Base-by-base conservation (phyloP, 768 basidiomycete species). In the Rhodotorula graminis region DNA sequence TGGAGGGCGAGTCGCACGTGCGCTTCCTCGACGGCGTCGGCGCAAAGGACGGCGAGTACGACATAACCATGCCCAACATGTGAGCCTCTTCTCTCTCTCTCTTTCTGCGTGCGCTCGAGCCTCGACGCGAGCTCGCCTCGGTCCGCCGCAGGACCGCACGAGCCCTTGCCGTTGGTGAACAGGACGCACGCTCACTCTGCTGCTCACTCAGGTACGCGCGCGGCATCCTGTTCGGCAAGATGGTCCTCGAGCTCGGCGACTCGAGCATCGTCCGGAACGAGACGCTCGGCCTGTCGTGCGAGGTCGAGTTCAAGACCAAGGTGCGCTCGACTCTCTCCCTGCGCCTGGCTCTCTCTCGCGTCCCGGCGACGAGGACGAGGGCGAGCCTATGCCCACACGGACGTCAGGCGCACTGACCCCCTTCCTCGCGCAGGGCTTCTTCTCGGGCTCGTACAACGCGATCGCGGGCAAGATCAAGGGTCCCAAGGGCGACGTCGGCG, bases 261-360 rank as follows among this genome's bases (percentile, higher is more conserved):
- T 86, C 87, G 47, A 93, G 92, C 77, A 85, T 84, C 15, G 92
- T 92, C 69, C 88, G 87, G 83, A 93, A 93, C 82, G 88, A 90
- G 78, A 87, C 87, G 77, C 87, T 87, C 57, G 87, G 87, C 29
- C 80, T 91, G 73, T 82, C 80, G 59, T 91, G 90, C 72, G 93
- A 95, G 79, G 83, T 98, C 49, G 93, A 97, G 76, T 99, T 98
- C 85, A 98, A 97, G 85, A 94, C 93, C 53, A 98, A 96, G 87
- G 92, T 90, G 62, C 61, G 83, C 5, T 27, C 1, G 2, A 2
- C 27, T 42, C 23, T 7, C 55, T 33, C 18, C 29, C 29, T 37
- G 40, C 31, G 9, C 10, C n/a, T 15, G 53, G n/a, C 37, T n/a
- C 16, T 31, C 27, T 29, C 33, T 15, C 37, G 6, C 37, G 47